Evolutionary conservation across 768 basidiomycete genomes (phyloP).

Genomic region (Hericium rajendrae): DNA sequence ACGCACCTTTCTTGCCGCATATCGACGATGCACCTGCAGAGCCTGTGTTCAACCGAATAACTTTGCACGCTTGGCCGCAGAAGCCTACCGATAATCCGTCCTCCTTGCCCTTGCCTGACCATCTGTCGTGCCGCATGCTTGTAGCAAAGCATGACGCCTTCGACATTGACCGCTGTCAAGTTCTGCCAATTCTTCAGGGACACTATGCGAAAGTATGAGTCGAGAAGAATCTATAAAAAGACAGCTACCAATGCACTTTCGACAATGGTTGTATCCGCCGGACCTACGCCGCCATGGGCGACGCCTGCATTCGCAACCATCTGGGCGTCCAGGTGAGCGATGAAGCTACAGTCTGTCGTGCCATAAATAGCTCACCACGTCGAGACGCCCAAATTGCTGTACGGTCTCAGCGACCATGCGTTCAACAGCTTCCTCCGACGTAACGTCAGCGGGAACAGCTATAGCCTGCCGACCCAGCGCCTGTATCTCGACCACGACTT

Average conservation of each 20-base stretch:
- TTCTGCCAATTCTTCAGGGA: slow-evolving; percentile 1
- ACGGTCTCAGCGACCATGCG: slow-evolving; percentile 3
- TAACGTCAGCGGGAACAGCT: slow-evolving; percentile 3
- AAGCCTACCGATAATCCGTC: slow-evolving; percentile 9
- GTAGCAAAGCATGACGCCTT: slow-evolving; percentile 16
- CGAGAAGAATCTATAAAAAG: too few species aligned
- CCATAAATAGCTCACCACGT: slow-evolving; percentile 3
- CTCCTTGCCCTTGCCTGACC: slow-evolving; percentile 10
- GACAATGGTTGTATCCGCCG: not conserved
- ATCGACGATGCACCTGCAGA: slow-evolving; percentile 6
- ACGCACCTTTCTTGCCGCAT: slow-evolving; percentile 6
- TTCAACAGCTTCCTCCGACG: slow-evolving; percentile 1
- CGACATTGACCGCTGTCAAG: slow-evolving; percentile 4
- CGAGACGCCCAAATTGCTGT: slow-evolving; percentile 4
- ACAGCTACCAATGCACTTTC: slow-evolving; percentile 1
- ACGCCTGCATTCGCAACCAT: slow-evolving; percentile 13
- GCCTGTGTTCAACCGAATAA: not conserved
- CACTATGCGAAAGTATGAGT: not conserved
- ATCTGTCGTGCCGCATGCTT: slow-evolving; percentile 15
- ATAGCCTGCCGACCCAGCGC: slow-evolving; percentile 2
- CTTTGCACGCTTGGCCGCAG: not conserved
- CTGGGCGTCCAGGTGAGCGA: not conserved
- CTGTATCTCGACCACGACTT: not conserved
- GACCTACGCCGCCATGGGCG: not conserved
- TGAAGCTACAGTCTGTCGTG: not conserved